Base-by-base conservation (phyloP, 2,329 filamentous ascomycete species). In the Paecilomyces formosus region DNA sequence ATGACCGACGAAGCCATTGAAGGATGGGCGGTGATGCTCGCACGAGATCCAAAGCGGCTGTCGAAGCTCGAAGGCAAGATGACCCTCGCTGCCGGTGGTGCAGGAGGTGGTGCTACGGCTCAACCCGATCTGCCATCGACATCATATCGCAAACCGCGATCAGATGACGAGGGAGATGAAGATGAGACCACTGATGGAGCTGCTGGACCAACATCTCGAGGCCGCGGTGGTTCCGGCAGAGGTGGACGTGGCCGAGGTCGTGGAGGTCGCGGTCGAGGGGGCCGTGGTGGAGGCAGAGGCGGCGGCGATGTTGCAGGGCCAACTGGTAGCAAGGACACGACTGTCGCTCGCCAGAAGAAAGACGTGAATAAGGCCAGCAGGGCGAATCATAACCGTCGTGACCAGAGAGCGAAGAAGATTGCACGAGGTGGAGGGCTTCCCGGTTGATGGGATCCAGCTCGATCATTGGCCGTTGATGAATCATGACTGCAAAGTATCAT, bases 1-100 rank as follows among this genome's bases (percentile, higher is more conserved):
- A 90, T 97, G 90, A 92, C 91, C 0, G 92, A 97, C 65, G 93
- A 97, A 74, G 87, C 88, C 2, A 88, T 99, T 33, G 94, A 97
- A 74, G 94, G 94, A 4, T 99, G 93, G 92, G 90, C 84, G 0
- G 78, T 96, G 54, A 96, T 97, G 90, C 75, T 97, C 7, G 77
- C 79, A 12, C 83, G 92, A 31, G 88, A 93, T 65, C 82, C 89
- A 0, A 83, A 84, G 66, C 82, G 87, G 60, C 78, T 88, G 70
- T 83, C 84, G 58, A 81, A 83, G 58, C 75, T 97, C 51, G 90
- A 96, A 73, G 81, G 81, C 55, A 88, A 85, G 68, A 88, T 87
- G 66, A 81, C 82, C 11, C 78, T 82, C 18, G 90, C 89, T 63
- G 78, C 79, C 12, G 89, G 88, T 1, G 74, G 64, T n/a, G 53